These are phyloP conservation scores for Parafenestella ontariensis DNA, from an alignment of 2,329 filamentous ascomycete genomes.

Conservation along the genomic window DNA sequence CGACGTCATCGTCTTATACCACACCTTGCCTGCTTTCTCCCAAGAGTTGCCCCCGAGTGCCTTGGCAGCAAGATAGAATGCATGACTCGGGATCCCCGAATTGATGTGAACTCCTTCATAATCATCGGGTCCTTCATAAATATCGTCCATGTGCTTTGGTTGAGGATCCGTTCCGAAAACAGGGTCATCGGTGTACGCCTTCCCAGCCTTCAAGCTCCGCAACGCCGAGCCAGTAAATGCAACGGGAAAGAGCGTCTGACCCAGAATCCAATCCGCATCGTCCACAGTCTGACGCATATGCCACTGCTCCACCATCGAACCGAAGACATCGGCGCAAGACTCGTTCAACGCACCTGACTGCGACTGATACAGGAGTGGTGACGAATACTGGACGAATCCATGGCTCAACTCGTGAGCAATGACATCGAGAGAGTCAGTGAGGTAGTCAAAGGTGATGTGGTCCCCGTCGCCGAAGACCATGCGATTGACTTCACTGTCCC, in stretches of 20 bases:
- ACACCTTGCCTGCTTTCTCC: conserved; percentile 21
- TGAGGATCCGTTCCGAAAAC: conserved; percentile 56
- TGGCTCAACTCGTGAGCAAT: conserved; percentile 66
- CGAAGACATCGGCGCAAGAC: conserved; percentile 64
- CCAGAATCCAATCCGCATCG: conserved; percentile 63
- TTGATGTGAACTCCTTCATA: conserved; percentile 43
- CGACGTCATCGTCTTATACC: conserved; percentile 17
- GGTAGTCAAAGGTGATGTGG: conserved; percentile 57
- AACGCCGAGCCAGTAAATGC: conserved; percentile 61
- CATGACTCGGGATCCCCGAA: conserved; percentile 65
- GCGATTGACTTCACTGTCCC: conserved; percentile 54
- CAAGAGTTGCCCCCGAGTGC: conserved; percentile 61
- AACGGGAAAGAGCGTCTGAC: conserved; percentile 60
- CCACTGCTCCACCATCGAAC: conserved; percentile 65
- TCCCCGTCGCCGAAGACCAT: conserved; percentile 66
- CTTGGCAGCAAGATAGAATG: conserved; percentile 60
- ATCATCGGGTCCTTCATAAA: background rate
- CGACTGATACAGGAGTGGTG: conserved; percentile 58
- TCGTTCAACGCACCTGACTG: conserved; percentile 65
- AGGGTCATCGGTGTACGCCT: conserved; percentile 52
- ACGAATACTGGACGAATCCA: conserved; percentile 61
- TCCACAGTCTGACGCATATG: conserved; percentile 46
- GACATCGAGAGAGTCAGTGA: conserved; percentile 62
- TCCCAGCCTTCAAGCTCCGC: conserved; percentile 63
- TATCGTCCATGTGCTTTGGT: conserved; percentile 30